These are phyloP conservation scores for Clitoria ternatea DNA, from an alignment of 306 rosid genomes.

Conservation along the genomic window DNA sequence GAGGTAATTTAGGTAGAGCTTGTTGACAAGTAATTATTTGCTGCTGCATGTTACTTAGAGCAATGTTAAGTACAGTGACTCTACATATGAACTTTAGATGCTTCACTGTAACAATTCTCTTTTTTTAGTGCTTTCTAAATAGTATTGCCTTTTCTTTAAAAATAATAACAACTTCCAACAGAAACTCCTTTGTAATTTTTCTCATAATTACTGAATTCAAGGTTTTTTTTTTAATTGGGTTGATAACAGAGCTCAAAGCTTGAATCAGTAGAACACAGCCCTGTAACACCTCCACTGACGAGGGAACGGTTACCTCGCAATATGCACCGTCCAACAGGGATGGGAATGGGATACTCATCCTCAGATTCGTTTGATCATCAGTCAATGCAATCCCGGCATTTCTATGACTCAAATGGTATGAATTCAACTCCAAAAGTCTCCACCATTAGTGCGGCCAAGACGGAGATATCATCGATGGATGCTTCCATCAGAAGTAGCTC, in stretches of 20 bases:
- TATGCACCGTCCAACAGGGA: conserved; percentile 44
- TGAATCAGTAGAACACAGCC: conserved; percentile 52
- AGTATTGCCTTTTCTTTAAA: neutral
- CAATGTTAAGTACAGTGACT: neutral
- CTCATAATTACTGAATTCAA: neutral
- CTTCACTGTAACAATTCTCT: neutral
- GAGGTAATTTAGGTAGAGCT: conserved; percentile 35
- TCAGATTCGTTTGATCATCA: conserved; percentile 50
- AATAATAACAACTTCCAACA: neutral
- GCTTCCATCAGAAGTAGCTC: conserved; percentile 56
- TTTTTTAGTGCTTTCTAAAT: neutral
- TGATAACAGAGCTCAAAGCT: conserved; percentile 44
- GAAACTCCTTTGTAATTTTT: neutral
- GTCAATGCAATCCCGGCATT: conserved; percentile 44
- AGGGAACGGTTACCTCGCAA: conserved; percentile 47
- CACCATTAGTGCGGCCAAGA: conserved; percentile 51
- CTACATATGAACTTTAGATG: neutral
- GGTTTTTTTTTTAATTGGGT: neutral
- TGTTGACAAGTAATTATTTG: neutral
- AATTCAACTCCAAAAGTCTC: conserved; percentile 52
- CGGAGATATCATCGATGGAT: conserved; percentile 55
- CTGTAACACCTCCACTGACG: conserved; percentile 45
- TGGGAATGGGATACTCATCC: conserved; percentile 56
- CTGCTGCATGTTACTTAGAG: neutral
- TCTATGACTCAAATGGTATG: conserved; percentile 32